Evolutionary conservation across 345 rosid genomes (phyloP).

Genomic region (Salix dunnii): DNA sequence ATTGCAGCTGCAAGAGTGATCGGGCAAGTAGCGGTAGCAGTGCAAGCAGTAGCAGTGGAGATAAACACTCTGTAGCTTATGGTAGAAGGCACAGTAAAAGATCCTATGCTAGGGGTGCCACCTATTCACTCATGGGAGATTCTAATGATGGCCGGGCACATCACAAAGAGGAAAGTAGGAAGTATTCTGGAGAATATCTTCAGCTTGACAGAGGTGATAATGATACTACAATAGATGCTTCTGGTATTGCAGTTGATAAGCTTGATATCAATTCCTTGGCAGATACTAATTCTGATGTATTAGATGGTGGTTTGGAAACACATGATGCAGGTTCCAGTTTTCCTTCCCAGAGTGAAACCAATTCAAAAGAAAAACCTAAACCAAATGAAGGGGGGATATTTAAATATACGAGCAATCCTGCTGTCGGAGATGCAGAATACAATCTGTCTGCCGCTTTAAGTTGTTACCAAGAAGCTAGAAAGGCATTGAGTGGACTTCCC

Average conservation of each 20-base stretch:
- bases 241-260: conserved; percentile 4
- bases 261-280: conserved; percentile 13
- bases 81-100: conserved; percentile 64
- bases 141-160: conserved; percentile 30
- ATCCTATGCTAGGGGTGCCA: conserved; percentile 33
- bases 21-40: conserved; percentile 92
- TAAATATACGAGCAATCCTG: conserved; percentile 48
- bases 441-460: conserved; percentile 56
- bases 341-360: conserved; percentile 20
- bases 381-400: conserved; percentile 75
- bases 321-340: conserved; percentile 23
- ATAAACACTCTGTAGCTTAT: conserved; percentile 29
- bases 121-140: conserved; percentile 27
- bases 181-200: conserved; percentile 11
- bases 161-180: conserved; percentile 26
- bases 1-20: conserved; percentile 91
- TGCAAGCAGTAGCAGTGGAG: conserved; percentile 78
- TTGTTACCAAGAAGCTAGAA: conserved; percentile 77
- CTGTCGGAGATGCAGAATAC: conserved; percentile 57
- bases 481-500: conserved; percentile 60
- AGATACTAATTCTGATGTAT: conserved; percentile 13
- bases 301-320: conserved; percentile 10
- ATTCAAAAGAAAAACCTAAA: conserved; percentile 30
- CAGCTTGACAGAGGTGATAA: conserved; percentile 17
- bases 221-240: conserved; percentile 20